Evolutionary conservation across 2,329 filamentous ascomycete species (phyloP).

Genomic region (Talaromyces atroroseus): DNA sequence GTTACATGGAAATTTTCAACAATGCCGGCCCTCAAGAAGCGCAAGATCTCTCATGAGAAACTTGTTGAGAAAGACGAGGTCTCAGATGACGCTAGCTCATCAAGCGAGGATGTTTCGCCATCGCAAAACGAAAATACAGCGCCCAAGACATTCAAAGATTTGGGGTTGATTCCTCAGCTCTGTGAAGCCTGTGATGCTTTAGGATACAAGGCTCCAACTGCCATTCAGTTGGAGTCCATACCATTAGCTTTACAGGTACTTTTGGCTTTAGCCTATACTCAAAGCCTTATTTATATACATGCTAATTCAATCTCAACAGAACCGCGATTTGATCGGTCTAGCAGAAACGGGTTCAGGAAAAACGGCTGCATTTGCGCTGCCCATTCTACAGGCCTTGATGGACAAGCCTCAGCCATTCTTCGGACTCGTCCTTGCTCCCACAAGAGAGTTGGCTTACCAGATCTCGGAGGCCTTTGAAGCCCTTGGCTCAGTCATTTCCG

Average conservation of each 20-base stretch:
- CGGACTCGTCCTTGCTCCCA: slow-evolving; percentile 85
- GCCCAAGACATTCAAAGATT: slow-evolving; percentile 48
- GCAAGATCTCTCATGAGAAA: slow-evolving; percentile 30
- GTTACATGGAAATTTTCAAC: slow-evolving; percentile 14
- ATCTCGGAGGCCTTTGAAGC: slow-evolving; percentile 85
- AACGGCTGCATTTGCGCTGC: slow-evolving; percentile 89
- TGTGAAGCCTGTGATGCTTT: slow-evolving; percentile 82
- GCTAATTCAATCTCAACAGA: neutral
- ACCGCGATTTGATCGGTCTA: slow-evolving; percentile 83
- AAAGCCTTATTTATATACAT: neutral
- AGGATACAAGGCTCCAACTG: slow-evolving; percentile 78
- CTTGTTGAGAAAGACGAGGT: slow-evolving; percentile 8
- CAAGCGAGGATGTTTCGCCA: slow-evolving; percentile 9
- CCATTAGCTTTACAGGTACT: slow-evolving; percentile 64
- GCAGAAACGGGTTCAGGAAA: slow-evolving; percentile 96
- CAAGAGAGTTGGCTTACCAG: slow-evolving; percentile 86
- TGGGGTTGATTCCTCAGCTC: slow-evolving; percentile 76
- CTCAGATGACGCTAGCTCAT: slow-evolving; percentile 16
- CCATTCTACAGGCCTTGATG: slow-evolving; percentile 85
- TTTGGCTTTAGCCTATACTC: neutral
- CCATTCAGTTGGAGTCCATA: slow-evolving; percentile 82
- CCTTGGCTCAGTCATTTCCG: slow-evolving; percentile 78
- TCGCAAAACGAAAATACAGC: slow-evolving; percentile 10
- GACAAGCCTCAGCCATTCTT: slow-evolving; percentile 81
- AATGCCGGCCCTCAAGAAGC: slow-evolving; percentile 38